Conservation (phyloP, 2,329 filamentous ascomycete genomes). For the Anthostomella pinea region DNA sequence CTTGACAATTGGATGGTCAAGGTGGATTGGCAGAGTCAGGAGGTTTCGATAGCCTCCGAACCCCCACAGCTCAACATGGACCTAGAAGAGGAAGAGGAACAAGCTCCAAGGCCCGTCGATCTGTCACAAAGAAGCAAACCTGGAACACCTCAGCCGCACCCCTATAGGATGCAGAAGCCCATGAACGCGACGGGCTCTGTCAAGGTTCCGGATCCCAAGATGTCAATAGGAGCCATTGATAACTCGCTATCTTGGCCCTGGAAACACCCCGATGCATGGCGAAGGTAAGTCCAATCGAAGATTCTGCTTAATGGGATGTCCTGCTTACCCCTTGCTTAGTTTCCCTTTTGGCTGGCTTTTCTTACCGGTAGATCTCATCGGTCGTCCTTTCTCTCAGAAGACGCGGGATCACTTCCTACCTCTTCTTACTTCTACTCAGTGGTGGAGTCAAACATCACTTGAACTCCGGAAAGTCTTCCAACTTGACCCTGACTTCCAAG, state of each 20-base stretch:
- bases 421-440: slow-evolving; percentile 86
- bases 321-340: slow-evolving; percentile 47
- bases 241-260: slow-evolving; percentile 98
- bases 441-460: slow-evolving; percentile 94
- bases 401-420: slow-evolving; percentile 96
- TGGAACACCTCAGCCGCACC: slow-evolving; percentile 49
- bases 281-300: slow-evolving; percentile 41
- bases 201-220: slow-evolving; percentile 51
- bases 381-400: slow-evolving; percentile 90
- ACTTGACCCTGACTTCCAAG: slow-evolving; percentile 92
- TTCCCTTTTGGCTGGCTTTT: slow-evolving; percentile 99
- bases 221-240: slow-evolving; percentile 89
- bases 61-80: slow-evolving; percentile 68
- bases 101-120: slow-evolving; percentile 62
- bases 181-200: slow-evolving; percentile 71
- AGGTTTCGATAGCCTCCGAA: slow-evolving; percentile 83
- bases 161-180: slow-evolving; percentile 75
- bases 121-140: slow-evolving; percentile 39
- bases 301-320: neutral
- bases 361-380: slow-evolving; percentile 91
- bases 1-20: slow-evolving; percentile 99
- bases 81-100: slow-evolving; percentile 44
- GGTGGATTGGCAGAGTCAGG: slow-evolving; percentile 79
- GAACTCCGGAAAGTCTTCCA: slow-evolving; percentile 85
- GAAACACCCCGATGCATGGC: slow-evolving; percentile 93